phyloP scores from a whole-genome alignment of 2,329 filamentous ascomycete genomes.

The Neofusicoccum parvum region DNA sequence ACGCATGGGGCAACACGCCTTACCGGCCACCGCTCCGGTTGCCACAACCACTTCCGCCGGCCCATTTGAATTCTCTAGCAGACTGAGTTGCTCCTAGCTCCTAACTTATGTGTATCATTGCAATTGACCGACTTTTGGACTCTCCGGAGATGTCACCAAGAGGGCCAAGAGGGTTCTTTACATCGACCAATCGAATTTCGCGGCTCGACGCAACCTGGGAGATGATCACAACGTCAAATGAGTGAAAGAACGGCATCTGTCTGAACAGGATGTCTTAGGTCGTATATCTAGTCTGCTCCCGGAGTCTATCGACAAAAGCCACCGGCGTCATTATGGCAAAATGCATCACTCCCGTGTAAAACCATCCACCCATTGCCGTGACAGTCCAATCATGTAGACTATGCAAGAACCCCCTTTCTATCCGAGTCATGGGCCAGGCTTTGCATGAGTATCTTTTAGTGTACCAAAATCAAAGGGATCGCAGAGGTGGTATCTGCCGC shows the following conservation, averaged over 20 bases:
- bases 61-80: too few species aligned
- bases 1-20: not conserved
- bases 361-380: not conserved
- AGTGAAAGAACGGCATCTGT: not conserved
- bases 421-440: not conserved
- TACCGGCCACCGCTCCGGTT: not conserved
- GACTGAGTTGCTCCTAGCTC: too few species aligned
- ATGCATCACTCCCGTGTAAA: not conserved
- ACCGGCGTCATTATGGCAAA: slow-evolving; percentile 9
- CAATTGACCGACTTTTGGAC: too few species aligned
- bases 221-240: too few species aligned
- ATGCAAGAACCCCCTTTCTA: slow-evolving; percentile 7
- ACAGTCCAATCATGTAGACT: slow-evolving; percentile 10
- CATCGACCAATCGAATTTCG: too few species aligned
- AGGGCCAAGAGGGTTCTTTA: too few species aligned
- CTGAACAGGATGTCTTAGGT: slow-evolving; percentile 1
- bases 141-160: too few species aligned
- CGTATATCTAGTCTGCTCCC: slow-evolving; percentile 7
- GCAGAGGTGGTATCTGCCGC: slow-evolving; percentile 17
- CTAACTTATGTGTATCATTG: too few species aligned
- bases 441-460: slow-evolving; percentile 9
- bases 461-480: slow-evolving; percentile 5
- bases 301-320: slow-evolving; percentile 9
- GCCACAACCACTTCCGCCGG: not conserved
- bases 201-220: too few species aligned